Base-by-base conservation (phyloP, 371 early-diverging fungal species). In the Polyrhizophydium stewartii region DNA sequence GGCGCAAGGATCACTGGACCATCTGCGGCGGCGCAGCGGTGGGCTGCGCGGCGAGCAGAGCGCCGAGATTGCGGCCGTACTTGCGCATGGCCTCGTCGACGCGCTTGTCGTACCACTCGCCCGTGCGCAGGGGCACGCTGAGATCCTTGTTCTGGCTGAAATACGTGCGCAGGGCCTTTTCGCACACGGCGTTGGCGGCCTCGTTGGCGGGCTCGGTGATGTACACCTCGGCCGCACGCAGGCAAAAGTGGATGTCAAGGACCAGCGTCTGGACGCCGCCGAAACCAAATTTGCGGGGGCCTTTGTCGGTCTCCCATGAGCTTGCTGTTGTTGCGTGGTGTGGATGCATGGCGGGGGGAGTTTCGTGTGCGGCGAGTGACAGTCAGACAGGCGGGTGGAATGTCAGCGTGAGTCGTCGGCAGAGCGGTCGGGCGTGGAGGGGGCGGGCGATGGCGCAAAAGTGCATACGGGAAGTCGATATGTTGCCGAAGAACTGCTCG, bases 191-290 rank as follows among this genome's bases (percentile, higher is more conserved):
- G 61, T 88, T 84, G 1, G 86, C 87, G 51, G 70, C 61, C 10
- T 77, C 73, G 69, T 77, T 82, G 17, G 84, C 72, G 40, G 61
- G 63, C 49, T 81, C 79, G 24, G 82, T 72, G 0, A 86, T 74
- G 28, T 80, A 70, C 32, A 67, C 62, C 19, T 79, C 81, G 28
- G 75, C 74, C 19, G 79, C 73, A 10, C 78, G 77, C 17, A 88
- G 70, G 38, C 87, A 59, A 57, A 84, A 88, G 65, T 89, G 88
- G 0, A 87, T 79, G 64, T 89, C 89, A 27, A 88, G 71, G 12
- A 89, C 78, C 13, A 88, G 72, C 41, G 82, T 76, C 51, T 87
- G 87, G 1, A 88, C 89, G 40, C 87, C 87, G 19, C 68, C 75
- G 51, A 79, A 82, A 21, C 85, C 81, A 58, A 85, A 77, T n/a